Percentiles rank a stretch among this genome's conserved stretches.
Evolutionary conservation across 2,329 filamentous ascomycete species (phyloP).

Genomic region (Domatiomyces catenatus): DNA sequence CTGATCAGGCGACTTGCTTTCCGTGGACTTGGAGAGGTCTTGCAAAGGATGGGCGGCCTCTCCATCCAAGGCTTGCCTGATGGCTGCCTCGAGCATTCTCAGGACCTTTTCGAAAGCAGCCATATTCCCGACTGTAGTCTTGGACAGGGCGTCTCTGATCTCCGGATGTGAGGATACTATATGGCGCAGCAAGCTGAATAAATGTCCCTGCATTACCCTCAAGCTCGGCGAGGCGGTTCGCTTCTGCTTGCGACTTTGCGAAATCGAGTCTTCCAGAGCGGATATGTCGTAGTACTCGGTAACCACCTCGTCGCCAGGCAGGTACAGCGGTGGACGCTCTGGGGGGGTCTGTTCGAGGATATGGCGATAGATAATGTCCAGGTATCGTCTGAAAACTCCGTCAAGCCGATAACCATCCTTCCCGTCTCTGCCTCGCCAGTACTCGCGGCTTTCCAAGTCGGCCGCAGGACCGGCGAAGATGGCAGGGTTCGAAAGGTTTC

Average conservation of each 20-base stretch:
- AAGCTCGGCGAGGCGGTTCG: slow-evolving; percentile 46
- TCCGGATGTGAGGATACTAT: slow-evolving; percentile 67
- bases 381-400: slow-evolving; percentile 69
- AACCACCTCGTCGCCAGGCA: slow-evolving; percentile 38
- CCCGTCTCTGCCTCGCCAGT: slow-evolving; percentile 63
- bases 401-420: slow-evolving; percentile 79
- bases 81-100: slow-evolving; percentile 55
- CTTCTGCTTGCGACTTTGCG: slow-evolving; percentile 21
- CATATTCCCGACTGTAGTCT: slow-evolving; percentile 53
- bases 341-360: slow-evolving; percentile 54
- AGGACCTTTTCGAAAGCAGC: slow-evolving; percentile 63
- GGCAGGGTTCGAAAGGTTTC: slow-evolving; percentile 78
- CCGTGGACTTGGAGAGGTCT: slow-evolving; percentile 31
- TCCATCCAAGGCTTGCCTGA: slow-evolving; percentile 33
- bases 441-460: slow-evolving; percentile 58
- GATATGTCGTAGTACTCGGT: neutral
- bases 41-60: slow-evolving; percentile 2
- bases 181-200: slow-evolving; percentile 79
- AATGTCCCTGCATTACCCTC: slow-evolving; percentile 69
- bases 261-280: slow-evolving; percentile 1
- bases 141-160: slow-evolving; percentile 70
- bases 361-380: slow-evolving; percentile 76
- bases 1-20: slow-evolving; percentile 31
- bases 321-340: slow-evolving; percentile 53
- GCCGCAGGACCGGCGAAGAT: slow-evolving; percentile 61